A percentile compares a stretch with the other conserved stretches of the same genome.
Evolutionary conservation across 2,329 filamentous ascomycete species (phyloP).

Genomic region (Myriosclerotinia duriaeana): DNA sequence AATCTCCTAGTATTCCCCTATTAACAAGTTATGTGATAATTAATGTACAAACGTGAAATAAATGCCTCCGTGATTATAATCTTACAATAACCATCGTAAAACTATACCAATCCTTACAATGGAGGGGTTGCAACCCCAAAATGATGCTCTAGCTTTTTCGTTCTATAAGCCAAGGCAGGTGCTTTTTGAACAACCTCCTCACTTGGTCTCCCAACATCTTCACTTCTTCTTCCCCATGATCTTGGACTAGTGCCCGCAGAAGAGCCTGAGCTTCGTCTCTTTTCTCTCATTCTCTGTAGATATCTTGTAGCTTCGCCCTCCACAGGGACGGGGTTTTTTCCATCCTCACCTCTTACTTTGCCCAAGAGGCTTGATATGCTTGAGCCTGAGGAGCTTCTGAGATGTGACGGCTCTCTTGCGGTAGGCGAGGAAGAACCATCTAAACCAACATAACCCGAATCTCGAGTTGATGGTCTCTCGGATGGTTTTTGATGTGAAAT

Average conservation of each 20-base stretch:
- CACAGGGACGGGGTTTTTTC: neutral
- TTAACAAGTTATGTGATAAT: neutral
- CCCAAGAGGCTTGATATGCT: constrained; percentile 16
- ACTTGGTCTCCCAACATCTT: neutral
- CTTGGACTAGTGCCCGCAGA: neutral
- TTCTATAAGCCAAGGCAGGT: neutral
- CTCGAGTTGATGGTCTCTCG: constrained; percentile 12
- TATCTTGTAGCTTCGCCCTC: constrained; percentile 23
- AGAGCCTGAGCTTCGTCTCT: constrained; percentile 14
- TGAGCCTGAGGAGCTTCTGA: constrained; percentile 8
- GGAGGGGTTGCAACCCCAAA: neutral
- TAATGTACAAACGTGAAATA: neutral
- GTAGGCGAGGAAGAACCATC: neutral
- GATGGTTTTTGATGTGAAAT: neutral
- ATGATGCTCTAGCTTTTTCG: constrained; percentile 10
- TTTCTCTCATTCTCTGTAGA: constrained; percentile 12
- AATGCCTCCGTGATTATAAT: neutral
- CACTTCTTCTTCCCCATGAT: constrained; percentile 6
- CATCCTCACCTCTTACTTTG: constrained; percentile 9
- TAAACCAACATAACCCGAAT: neutral
- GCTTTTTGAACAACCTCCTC: constrained; percentile 1
- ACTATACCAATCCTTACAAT: neutral
- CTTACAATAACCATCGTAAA: neutral
- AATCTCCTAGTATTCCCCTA: neutral
- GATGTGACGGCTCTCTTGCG: neutral